Evolutionary conservation across 2,329 filamentous ascomycete species (phyloP), one percentile per base, ranked within the genome.

Genomic region (Epicoccum nigrum): DNA sequence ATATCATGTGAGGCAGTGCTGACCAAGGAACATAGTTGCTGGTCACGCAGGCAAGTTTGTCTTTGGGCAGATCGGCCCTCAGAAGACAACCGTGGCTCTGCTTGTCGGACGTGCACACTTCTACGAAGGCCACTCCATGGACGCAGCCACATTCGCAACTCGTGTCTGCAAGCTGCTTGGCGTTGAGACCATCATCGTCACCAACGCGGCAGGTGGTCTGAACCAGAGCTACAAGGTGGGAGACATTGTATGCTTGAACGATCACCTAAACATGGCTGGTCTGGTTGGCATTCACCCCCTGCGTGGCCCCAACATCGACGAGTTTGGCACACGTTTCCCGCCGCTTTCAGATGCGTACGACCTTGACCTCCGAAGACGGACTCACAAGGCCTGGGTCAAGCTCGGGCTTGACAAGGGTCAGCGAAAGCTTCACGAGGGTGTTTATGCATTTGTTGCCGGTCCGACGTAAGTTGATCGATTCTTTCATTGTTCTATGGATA

Each of bases 321-420:
- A 85, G 35, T 85, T 86, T 59, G 85, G 85, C 20, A 76, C 79
- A 12, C 80, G 85, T 5, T 88, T 88, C 60, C 85, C 84, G 33
- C 78, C 85, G 6, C 70, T 87, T 3, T 86, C 83, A 19, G 85
- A 88, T 67, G 85, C 85, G 1, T 88, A 88, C 64, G 84, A 87
- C 60, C 76, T 88, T 11, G 78, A 82, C 33, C 74, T 87, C 37
- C 79, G 85, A 42, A 79, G 80, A 55, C 75, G 79, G 38, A 80
- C 80, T 4, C 84, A 87, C 66, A 74, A 75, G 44, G 78, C 80
- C 20, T 87, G 84, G 83, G 75, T 76, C 35, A 77, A 79, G 53
- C 71, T 84, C 2, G 68, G 72, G 4, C 65, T 76, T 11, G 64
- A 77, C 27, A 72, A 79, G 32, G 77, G 74, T 43, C 76, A 76